Evolutionary conservation across 768 basidiomycete species (phyloP).

Genomic region (Lactarius sp.): DNA sequence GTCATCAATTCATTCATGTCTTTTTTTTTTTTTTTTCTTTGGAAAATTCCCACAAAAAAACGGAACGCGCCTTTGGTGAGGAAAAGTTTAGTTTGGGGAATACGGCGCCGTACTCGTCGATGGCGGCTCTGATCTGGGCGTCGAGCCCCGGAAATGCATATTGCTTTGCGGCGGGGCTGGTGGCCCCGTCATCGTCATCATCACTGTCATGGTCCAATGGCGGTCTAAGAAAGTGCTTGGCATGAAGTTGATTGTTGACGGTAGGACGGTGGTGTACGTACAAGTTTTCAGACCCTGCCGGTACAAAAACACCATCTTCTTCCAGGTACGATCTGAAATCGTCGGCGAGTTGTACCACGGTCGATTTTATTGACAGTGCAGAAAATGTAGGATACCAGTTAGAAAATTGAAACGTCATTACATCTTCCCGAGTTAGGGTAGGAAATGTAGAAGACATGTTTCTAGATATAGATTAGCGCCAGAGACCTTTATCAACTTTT

Average conservation of each 20-base stretch:
- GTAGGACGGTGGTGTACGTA: constrained; percentile 37
- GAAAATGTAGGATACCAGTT: constrained; percentile 78
- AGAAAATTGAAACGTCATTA: constrained; percentile 76
- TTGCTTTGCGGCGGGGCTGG: constrained; percentile 23
- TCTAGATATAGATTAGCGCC: background rate
- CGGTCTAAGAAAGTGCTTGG: constrained; percentile 37
- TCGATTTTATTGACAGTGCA: constrained; percentile 62
- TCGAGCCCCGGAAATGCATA: constrained; percentile 86
- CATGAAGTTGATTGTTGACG: background rate
- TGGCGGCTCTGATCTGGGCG: constrained; percentile 54
- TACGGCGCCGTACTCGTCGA: constrained; percentile 71
- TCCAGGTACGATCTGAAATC: constrained; percentile 70
- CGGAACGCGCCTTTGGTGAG: constrained; percentile 67
- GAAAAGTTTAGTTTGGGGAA: constrained; percentile 98
- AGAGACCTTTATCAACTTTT: too few species aligned
- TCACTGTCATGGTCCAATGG: constrained; percentile 34
- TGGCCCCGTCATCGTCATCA: constrained; percentile 39
- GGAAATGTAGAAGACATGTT: constrained; percentile 34
- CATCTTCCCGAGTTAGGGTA: constrained; percentile 41
- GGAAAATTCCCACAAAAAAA: background rate
- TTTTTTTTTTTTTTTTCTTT: too few species aligned
- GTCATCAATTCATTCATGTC: background rate
- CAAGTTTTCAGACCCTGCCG: constrained; percentile 75
- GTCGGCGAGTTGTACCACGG: constrained; percentile 60
- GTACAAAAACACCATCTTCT: constrained; percentile 80